Evolutionary conservation across 306 rosid species (phyloP).

Genomic region (Glycyrrhiza uralensis): DNA sequence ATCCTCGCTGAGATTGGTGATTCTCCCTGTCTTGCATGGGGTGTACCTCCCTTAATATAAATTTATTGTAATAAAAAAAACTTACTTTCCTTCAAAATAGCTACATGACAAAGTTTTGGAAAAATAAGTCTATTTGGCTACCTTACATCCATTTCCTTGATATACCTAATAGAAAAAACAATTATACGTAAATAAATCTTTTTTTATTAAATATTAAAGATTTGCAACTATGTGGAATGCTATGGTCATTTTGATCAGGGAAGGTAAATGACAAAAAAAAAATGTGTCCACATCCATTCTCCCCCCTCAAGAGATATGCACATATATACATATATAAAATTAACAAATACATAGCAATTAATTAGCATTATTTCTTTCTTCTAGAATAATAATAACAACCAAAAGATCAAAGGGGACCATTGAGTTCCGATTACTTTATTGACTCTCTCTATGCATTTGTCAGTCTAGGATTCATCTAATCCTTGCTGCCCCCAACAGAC

Average conservation of each 20-base stretch:
- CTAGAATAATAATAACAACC: slow-evolving; percentile 3
- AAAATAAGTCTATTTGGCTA: too few relatives aligned
- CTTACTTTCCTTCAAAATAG: too few relatives aligned
- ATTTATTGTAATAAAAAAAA: too few relatives aligned
- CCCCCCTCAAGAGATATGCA: background rate
- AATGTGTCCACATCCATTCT: slow-evolving; percentile 27
- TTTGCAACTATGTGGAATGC: background rate
- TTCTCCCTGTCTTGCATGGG: too few relatives aligned
- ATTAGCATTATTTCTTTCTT: background rate
- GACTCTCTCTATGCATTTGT: slow-evolving; percentile 40
- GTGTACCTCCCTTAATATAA: too few relatives aligned
- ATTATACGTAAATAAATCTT: too few relatives aligned
- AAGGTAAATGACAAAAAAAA: background rate
- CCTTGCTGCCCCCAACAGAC: slow-evolving; percentile 55
- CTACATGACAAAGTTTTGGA: too few relatives aligned
- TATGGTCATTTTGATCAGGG: slow-evolving; percentile 4
- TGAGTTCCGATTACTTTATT: slow-evolving; percentile 35
- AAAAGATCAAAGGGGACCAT: slow-evolving; percentile 37
- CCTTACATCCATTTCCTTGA: too few relatives aligned
- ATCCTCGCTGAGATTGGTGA: too few relatives aligned
- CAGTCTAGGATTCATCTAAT: slow-evolving; percentile 51
- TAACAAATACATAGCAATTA: background rate
- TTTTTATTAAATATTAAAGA: slow-evolving; percentile 13
- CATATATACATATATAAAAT: background rate
- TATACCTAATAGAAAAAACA: too few relatives aligned